phyloP scores from a whole-genome alignment of 257 asterid species.

The Solanum pimpinellifolium region DNA sequence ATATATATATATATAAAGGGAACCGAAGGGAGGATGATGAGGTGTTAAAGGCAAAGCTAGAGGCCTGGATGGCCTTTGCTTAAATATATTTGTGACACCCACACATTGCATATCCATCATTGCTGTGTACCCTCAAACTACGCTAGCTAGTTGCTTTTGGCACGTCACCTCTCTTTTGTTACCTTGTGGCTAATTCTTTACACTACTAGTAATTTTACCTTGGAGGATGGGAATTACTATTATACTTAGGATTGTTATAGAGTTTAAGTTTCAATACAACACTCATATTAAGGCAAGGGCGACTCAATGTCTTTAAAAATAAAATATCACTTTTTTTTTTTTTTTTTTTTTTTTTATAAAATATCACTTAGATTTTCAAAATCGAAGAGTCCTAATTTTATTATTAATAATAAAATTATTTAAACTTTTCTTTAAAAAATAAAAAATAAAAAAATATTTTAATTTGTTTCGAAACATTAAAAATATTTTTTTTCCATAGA shows the following conservation, averaged over 20 bases:
- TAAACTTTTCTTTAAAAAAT: too few relatives aligned
- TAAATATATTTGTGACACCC: not conserved
- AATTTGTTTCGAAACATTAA: too few relatives aligned
- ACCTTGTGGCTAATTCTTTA: not conserved
- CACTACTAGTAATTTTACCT: not conserved
- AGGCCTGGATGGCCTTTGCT: not conserved
- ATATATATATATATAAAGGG: not conserved
- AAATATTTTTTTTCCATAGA: too few relatives aligned
- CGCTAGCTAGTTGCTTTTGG: not conserved
- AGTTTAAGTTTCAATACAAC: not conserved
- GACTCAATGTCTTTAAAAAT: not conserved
- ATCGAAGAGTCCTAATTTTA: not conserved
- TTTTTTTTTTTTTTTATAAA: too few relatives aligned
- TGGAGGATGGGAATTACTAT: not conserved
- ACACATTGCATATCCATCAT: slow-evolving; percentile 1
- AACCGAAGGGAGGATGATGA: slow-evolving; percentile 21
- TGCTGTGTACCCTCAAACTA: not conserved
- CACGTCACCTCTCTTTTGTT: not conserved
- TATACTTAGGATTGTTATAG: not conserved
- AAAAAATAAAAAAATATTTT: too few relatives aligned
- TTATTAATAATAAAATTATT: too few relatives aligned
- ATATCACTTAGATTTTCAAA: too few relatives aligned
- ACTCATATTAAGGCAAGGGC: not conserved
- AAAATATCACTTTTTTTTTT: too few relatives aligned
- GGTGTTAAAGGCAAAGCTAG: slow-evolving; percentile 27